Conservation (phyloP, 2,329 filamentous ascomycete genomes). For the Shiraia sp. region DNA sequence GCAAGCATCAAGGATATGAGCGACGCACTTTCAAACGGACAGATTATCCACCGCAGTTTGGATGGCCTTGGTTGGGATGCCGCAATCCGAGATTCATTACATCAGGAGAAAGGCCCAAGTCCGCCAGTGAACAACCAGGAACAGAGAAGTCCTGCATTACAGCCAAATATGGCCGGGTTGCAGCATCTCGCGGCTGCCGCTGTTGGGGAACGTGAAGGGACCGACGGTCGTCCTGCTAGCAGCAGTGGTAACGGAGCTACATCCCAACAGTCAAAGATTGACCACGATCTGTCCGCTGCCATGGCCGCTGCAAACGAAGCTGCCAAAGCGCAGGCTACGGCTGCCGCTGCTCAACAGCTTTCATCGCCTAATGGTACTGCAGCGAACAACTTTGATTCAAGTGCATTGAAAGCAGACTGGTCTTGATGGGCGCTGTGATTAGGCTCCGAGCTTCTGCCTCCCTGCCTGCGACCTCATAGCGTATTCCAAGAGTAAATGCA, state of each 20-base stretch:
- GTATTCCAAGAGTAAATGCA: too few relatives aligned
- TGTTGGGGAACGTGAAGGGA: conserved; percentile 41
- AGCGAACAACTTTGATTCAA: conserved; percentile 17
- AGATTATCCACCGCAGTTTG: conserved; percentile 34
- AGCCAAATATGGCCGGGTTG: conserved; percentile 44
- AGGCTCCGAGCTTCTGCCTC: too few relatives aligned
- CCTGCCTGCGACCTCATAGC: too few relatives aligned
- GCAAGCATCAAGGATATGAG: conserved; percentile 43
- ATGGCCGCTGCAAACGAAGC: conserved; percentile 44
- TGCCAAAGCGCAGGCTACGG: conserved; percentile 41
- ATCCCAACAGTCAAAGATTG: conserved; percentile 22
- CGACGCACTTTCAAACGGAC: conserved; percentile 36
- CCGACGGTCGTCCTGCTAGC: conserved; percentile 31
- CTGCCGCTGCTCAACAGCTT: conserved; percentile 39
- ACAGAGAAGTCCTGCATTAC: conserved; percentile 26
- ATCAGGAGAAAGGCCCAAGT: conserved; percentile 32
- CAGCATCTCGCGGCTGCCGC: conserved; percentile 46
- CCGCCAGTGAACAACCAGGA: conserved; percentile 24
- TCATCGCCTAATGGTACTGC: conserved; percentile 19
- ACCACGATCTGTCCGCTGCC: conserved; percentile 42
- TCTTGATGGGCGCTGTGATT: too few relatives aligned
- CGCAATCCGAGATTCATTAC: conserved; percentile 37
- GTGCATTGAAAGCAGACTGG: conserved; percentile 11
- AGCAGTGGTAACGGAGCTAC: conserved; percentile 27
- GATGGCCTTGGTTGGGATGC: conserved; percentile 42